phyloP scores from a whole-genome alignment of 805 yeast genomes.

The Candida ovalis region DNA sequence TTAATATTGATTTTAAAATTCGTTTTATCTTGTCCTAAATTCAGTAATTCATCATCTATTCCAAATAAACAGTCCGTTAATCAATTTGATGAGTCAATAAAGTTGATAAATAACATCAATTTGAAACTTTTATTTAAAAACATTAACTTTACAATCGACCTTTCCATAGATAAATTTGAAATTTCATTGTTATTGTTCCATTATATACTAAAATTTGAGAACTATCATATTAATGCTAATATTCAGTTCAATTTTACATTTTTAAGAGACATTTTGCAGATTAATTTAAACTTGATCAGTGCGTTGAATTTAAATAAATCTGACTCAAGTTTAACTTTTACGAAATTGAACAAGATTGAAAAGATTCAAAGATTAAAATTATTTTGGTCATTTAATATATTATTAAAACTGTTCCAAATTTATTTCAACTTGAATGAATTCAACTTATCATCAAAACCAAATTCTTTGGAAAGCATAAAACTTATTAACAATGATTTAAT shows the following conservation, averaged over 20 bases:
- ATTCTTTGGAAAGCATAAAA: conserved; percentile 32
- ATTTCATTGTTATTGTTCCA: conserved; percentile 46
- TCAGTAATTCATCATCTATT: conserved; percentile 18
- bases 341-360: conserved; percentile 12
- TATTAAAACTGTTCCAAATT: conserved; percentile 28
- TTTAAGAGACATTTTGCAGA: conserved; percentile 44
- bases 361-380: conserved; percentile 36
- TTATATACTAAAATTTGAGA: conserved; percentile 40
- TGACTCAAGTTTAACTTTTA: not conserved
- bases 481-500: conserved; percentile 33
- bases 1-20: conserved; percentile 51
- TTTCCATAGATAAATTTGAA: conserved; percentile 46
- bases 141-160: conserved; percentile 42
- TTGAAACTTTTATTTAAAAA: conserved; percentile 42
- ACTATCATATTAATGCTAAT: conserved; percentile 27
- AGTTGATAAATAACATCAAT: conserved; percentile 34
- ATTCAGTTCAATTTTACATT: conserved; percentile 20
- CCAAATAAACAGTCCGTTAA: conserved; percentile 27
- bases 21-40: conserved; percentile 38
- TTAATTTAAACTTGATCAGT: conserved; percentile 35
- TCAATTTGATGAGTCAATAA: conserved; percentile 31
- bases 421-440: conserved; percentile 24
- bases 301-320: conserved; percentile 40
- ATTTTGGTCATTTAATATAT: conserved; percentile 41
- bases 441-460: conserved; percentile 25